A percentile compares a stretch with the other conserved stretches of the same genome.
phyloP scores from a whole-genome alignment of 192 early-diverging fungal species.

The Funneliformis geosporum region DNA sequence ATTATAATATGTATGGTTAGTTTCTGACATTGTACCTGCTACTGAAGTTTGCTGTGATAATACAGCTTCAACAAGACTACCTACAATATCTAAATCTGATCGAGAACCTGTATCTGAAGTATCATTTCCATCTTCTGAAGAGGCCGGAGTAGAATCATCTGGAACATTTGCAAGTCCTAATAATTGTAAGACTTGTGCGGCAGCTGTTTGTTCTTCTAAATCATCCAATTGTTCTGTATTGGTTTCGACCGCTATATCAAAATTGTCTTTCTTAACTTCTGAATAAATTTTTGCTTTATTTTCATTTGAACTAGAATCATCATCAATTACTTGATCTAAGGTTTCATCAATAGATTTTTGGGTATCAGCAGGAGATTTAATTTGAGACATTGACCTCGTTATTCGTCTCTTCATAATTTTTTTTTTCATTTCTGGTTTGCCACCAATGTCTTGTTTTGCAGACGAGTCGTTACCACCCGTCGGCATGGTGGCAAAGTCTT shows the following conservation, averaged over 20 bases:
- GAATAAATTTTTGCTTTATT: background rate
- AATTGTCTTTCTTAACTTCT: background rate
- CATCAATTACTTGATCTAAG: background rate
- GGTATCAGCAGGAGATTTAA: background rate
- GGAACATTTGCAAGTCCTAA: slow-evolving; percentile 8
- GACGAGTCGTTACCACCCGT: slow-evolving; percentile 4
- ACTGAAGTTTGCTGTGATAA: background rate
- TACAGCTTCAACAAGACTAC: background rate
- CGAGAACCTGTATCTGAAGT: background rate
- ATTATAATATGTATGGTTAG: background rate
- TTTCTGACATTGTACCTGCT: background rate
- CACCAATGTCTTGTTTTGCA: background rate
- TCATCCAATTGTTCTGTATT: slow-evolving; percentile 13
- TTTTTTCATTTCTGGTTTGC: slow-evolving; percentile 6
- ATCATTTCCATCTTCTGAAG: background rate
- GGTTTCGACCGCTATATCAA: background rate
- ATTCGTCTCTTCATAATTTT: background rate
- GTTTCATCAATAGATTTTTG: background rate
- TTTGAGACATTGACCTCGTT: slow-evolving; percentile 13
- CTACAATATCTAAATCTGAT: background rate
- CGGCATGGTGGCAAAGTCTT: slow-evolving; percentile 29
- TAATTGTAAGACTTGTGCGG: slow-evolving; percentile 12
- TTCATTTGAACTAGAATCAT: background rate
- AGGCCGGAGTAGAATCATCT: background rate
- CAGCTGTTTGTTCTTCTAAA: slow-evolving; percentile 31